Conservation (phyloP, 305 asterid species). For the Fraxinus velutina region DNA sequence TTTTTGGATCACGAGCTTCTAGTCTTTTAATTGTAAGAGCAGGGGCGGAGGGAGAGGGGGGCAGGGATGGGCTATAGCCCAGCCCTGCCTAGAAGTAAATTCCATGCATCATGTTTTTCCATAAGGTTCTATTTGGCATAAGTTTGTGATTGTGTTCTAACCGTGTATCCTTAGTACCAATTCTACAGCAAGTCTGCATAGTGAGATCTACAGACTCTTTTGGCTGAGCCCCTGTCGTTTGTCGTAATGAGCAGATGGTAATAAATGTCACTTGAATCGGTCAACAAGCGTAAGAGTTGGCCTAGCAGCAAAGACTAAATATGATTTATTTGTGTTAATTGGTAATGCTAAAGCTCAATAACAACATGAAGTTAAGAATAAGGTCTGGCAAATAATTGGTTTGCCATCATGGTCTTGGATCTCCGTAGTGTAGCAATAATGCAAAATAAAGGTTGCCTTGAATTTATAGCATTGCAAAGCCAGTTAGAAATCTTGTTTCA, state of each 20-base stretch:
- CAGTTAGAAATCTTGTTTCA: neutral
- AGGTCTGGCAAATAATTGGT: neutral
- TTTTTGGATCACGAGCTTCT: too few species aligned
- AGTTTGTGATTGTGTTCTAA: neutral
- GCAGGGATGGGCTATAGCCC: too few species aligned
- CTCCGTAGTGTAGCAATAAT: neutral
- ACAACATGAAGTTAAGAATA: neutral
- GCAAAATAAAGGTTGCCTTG: neutral
- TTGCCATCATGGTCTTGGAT: neutral
- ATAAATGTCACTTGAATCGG: neutral
- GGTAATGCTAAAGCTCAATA: neutral
- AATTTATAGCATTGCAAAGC: neutral
- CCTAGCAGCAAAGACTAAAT: neutral
- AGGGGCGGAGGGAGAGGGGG: too few species aligned
- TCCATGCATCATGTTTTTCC: neutral
- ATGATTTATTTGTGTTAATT: neutral
- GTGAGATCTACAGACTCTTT: neutral
- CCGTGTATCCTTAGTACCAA: neutral
- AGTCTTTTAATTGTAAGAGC: too few species aligned
- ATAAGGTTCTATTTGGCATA: neutral
- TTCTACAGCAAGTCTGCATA: neutral
- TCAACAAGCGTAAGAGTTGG: neutral
- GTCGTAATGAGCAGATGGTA: neutral
- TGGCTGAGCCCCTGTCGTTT: neutral
- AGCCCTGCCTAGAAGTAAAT: neutral